Percentiles rank a stretch among this genome's conserved stretches.
Conservation (phyloP, 78 protist species). For the Planoprotostelium fungivorum region DNA sequence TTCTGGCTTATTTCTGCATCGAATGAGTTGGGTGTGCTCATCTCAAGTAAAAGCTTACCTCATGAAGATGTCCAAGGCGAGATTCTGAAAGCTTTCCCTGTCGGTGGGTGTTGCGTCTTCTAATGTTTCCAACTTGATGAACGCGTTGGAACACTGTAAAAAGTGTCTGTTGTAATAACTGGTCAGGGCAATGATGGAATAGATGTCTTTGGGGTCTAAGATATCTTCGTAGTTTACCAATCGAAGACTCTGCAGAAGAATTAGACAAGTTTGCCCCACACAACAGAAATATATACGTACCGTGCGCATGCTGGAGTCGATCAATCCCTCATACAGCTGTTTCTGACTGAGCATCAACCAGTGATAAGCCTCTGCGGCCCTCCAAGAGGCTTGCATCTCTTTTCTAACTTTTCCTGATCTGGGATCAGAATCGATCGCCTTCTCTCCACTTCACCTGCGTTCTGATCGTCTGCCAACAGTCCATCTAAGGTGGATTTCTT, state of each 20-base stretch:
- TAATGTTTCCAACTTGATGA: slow-evolving; percentile 55
- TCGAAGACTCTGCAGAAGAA: slow-evolving; percentile 16
- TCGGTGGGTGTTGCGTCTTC: background rate
- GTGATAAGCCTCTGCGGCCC: slow-evolving; percentile 77
- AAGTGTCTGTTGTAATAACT: slow-evolving; percentile 32
- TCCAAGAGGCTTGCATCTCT: slow-evolving; percentile 42
- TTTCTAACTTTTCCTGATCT: background rate
- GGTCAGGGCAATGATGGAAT: slow-evolving; percentile 68
- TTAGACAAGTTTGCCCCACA: background rate
- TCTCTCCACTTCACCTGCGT: background rate
- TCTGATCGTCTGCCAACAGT: slow-evolving; percentile 6
- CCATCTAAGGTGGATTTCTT: slow-evolving; percentile 19
- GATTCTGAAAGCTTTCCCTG: background rate
- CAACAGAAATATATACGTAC: background rate
- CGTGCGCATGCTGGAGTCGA: slow-evolving; percentile 10
- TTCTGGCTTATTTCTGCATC: background rate
- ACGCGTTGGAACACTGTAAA: slow-evolving; percentile 60
- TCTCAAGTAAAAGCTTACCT: background rate
- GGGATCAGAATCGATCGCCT: too few relatives aligned
- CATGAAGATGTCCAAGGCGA: slow-evolving; percentile 51
- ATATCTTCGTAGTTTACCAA: slow-evolving; percentile 62
- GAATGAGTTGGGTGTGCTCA: background rate
- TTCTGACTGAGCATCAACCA: slow-evolving; percentile 50
- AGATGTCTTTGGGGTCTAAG: slow-evolving; percentile 6
- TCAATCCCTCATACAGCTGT: slow-evolving; percentile 31